Conservation (phyloP, 1,284 basidiomycete species). For the Boletus semigastroideus region DNA sequence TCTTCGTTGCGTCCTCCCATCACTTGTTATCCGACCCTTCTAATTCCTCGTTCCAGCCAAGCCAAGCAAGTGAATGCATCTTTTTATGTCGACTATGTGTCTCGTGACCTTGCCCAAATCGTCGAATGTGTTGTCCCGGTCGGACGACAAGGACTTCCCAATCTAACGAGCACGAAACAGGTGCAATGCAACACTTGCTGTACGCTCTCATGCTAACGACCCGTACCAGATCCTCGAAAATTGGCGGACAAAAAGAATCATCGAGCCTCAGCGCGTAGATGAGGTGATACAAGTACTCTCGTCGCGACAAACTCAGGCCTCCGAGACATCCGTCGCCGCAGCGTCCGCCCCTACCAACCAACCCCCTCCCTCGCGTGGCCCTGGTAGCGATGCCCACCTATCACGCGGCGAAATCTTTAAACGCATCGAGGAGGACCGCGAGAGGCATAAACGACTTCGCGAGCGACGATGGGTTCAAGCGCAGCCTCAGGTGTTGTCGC, state of each 20-base stretch:
- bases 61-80: background rate
- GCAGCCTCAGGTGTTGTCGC: slow-evolving; percentile 16
- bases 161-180: background rate
- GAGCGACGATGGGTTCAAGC: slow-evolving; percentile 94
- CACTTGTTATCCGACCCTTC: background rate
- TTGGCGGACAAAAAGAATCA: too few relatives aligned
- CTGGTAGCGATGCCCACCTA: slow-evolving; percentile 35
- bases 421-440: slow-evolving; percentile 93
- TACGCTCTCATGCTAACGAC: too few relatives aligned
- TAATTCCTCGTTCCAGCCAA: background rate
- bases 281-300: too few relatives aligned
- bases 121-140: slow-evolving; percentile 3
- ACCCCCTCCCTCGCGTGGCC: background rate
- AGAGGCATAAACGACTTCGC: slow-evolving; percentile 89
- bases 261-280: too few relatives aligned
- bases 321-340: too few relatives aligned
- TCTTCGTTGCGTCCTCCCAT: slow-evolving; percentile 13
- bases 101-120: slow-evolving; percentile 1
- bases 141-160: slow-evolving; percentile 5
- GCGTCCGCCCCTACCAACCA: too few relatives aligned
- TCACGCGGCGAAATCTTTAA: slow-evolving; percentile 74
- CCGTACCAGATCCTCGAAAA: too few relatives aligned
- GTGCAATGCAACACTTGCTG: background rate
- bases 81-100: slow-evolving; percentile 2
- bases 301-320: too few relatives aligned